Evolutionary conservation across 306 rosid genomes (phyloP).

Genomic region (Abrus precatorius): DNA sequence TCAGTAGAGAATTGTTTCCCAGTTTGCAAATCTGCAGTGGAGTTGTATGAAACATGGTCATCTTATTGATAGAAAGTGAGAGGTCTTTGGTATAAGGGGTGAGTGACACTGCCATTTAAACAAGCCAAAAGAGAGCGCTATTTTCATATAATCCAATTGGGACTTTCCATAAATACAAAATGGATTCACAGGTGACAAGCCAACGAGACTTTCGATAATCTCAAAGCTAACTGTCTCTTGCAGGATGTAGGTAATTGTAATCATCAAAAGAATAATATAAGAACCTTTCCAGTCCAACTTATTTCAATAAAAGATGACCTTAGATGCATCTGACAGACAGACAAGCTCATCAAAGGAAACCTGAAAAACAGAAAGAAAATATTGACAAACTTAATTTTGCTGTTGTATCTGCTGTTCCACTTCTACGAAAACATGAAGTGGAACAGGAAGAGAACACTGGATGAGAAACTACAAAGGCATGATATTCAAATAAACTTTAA

Average conservation of each 20-base stretch:
- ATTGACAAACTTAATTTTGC: neutral
- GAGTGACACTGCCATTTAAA: neutral
- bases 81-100: neutral
- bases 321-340: neutral
- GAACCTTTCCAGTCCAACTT: neutral
- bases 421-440: neutral
- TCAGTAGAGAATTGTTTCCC: constrained; percentile 1
- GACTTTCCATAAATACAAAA: neutral
- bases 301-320: neutral
- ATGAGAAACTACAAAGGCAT: neutral
- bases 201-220: neutral
- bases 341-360: neutral
- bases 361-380: neutral
- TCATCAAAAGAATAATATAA: neutral
- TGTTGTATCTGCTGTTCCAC: constrained; percentile 15
- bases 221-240: constrained; percentile 27
- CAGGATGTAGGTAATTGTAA: neutral
- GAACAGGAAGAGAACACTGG: neutral
- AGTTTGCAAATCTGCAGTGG: neutral
- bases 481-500: neutral
- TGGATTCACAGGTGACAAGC: neutral
- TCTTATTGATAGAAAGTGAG: neutral
- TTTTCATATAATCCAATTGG: neutral
- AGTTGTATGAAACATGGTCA: neutral
- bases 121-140: neutral